Percentiles rank a stretch among this genome's conserved stretches.
Conservation (phyloP, 306 rosid genomes). For the Canavalia ensiformis region DNA sequence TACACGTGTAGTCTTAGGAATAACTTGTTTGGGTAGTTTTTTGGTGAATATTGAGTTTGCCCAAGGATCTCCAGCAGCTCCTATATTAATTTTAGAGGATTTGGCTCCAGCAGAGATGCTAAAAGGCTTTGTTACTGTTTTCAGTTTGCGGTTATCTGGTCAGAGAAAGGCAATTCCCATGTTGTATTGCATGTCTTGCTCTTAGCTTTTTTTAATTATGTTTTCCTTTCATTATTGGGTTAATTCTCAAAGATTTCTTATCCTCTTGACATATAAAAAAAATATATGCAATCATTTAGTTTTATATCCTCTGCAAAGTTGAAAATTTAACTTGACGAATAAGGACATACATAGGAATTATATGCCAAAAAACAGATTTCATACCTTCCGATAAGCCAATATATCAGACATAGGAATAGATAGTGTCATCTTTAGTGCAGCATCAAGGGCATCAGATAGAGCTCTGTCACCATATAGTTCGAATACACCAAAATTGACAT, state of each 20-base stretch:
- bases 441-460: slow-evolving; percentile 87
- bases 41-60: not conserved
- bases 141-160: not conserved
- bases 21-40: not conserved
- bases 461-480: slow-evolving; percentile 98
- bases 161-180: not conserved
- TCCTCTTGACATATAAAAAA: not conserved
- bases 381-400: slow-evolving; percentile 94
- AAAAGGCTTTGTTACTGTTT: not conserved
- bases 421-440: slow-evolving; percentile 89
- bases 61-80: not conserved
- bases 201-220: too few relatives aligned
- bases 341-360: slow-evolving; percentile 14
- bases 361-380: slow-evolving; percentile 43
- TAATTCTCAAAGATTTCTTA: not conserved
- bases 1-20: not conserved
- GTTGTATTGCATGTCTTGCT: not conserved
- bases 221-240: too few relatives aligned
- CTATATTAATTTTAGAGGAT: not conserved
- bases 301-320: slow-evolving; percentile 15
- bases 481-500: slow-evolving; percentile 98
- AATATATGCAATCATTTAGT: slow-evolving; percentile 25
- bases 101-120: not conserved
- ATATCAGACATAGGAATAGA: slow-evolving; percentile 94
- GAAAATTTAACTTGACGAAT: slow-evolving; percentile 31